A percentile compares a stretch with the other conserved stretches of the same genome.
These are phyloP conservation scores for Boletus fagicola DNA, from an alignment of 768 basidiomycete genomes.

Conservation along the genomic window DNA sequence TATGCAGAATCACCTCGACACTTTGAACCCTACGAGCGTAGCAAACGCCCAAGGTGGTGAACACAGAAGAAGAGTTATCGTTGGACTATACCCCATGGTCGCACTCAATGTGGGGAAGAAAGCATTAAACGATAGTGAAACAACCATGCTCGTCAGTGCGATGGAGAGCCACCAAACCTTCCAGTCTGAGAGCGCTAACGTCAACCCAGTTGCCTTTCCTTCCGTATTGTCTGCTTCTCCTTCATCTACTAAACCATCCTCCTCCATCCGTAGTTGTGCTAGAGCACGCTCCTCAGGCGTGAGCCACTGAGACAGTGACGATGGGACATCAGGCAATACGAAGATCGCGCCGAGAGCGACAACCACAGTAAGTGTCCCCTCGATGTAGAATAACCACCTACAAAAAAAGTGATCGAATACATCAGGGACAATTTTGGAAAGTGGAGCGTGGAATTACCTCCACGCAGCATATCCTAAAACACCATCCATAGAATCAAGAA, in stretches of 20 bases:
- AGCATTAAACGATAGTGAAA: slow-evolving; percentile 72
- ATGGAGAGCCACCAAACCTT: slow-evolving; percentile 82
- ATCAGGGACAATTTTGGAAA: neutral
- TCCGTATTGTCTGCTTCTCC: slow-evolving; percentile 38
- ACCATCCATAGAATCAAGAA: slow-evolving; percentile 71
- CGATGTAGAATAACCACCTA: slow-evolving; percentile 75
- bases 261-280: slow-evolving; percentile 58
- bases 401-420: neutral
- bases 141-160: slow-evolving; percentile 51
- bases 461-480: slow-evolving; percentile 67
- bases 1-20: slow-evolving; percentile 42
- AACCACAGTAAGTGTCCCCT: slow-evolving; percentile 54
- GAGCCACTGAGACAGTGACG: slow-evolving; percentile 58
- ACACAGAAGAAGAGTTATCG: slow-evolving; percentile 68
- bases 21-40: slow-evolving; percentile 51
- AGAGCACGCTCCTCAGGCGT: slow-evolving; percentile 54
- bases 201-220: slow-evolving; percentile 44
- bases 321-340: slow-evolving; percentile 74
- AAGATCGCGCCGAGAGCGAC: slow-evolving; percentile 54
- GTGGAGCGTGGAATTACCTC: slow-evolving; percentile 45
- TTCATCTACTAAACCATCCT: slow-evolving; percentile 59
- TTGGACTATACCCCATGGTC: slow-evolving; percentile 68
- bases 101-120: slow-evolving; percentile 76
- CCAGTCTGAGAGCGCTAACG: slow-evolving; percentile 68
- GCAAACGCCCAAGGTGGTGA: slow-evolving; percentile 69